Evolutionary conservation across 1,284 basidiomycete genomes (phyloP).

Genomic region (Tilletiopsis washingtonensis): DNA sequence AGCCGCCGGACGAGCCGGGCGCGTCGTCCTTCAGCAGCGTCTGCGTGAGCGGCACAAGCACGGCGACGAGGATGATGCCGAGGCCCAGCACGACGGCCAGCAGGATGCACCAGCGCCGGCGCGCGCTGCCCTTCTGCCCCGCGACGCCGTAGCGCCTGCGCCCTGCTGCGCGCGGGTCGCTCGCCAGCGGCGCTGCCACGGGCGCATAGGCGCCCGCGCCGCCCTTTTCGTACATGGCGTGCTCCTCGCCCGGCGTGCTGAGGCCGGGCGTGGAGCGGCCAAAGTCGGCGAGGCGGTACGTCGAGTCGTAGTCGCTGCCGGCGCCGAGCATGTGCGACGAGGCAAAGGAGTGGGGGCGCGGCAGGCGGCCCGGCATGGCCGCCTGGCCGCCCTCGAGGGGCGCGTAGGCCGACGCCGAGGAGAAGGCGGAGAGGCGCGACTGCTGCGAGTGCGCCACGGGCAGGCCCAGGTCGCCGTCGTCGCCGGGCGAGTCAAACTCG

Average conservation of each 20-base stretch:
- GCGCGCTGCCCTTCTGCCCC: neutral
- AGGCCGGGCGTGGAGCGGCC: conserved; percentile 12
- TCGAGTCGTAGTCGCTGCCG: conserved; percentile 26
- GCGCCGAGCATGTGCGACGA: conserved; percentile 22
- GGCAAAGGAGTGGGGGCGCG: conserved; percentile 11
- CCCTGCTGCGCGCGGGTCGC: too few species aligned
- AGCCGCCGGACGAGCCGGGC: too few species aligned
- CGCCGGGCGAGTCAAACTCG: too few species aligned
- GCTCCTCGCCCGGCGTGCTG: neutral
- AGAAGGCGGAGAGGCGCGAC: too few species aligned
- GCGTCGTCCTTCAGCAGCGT: conserved; percentile 15
- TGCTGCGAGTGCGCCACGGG: too few species aligned
- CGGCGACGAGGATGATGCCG: conserved; percentile 14
- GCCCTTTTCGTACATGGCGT: conserved; percentile 7
- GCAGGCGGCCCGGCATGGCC: neutral
- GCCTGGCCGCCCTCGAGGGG: conserved; percentile 1
- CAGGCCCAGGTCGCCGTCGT: too few species aligned
- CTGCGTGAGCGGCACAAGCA: conserved; percentile 21
- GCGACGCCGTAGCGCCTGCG: conserved; percentile 2
- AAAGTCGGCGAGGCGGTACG: conserved; percentile 22
- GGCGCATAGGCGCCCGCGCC: conserved; percentile 4
- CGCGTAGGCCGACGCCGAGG: conserved; percentile 4
- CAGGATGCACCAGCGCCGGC: conserved; percentile 10
- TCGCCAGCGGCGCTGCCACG: conserved; percentile 1
- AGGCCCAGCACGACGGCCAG: conserved; percentile 14